Percentiles rank a stretch among this genome's conserved stretches.
Evolutionary conservation across 768 basidiomycete species (phyloP).

Genomic region (Lactifluus piperatus): DNA sequence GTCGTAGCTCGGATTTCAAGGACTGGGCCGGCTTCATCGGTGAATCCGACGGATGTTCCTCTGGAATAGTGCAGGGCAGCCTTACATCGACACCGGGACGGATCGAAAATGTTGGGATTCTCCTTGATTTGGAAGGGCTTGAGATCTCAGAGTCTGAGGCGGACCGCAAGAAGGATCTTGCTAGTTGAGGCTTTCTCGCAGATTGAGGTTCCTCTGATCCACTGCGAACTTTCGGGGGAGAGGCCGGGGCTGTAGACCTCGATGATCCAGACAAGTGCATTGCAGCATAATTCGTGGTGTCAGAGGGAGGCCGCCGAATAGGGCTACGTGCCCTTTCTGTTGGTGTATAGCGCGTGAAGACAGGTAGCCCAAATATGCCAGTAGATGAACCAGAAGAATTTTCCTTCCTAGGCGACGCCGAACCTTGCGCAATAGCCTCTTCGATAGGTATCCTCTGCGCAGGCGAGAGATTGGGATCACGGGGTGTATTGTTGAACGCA

Average conservation of each 20-base stretch:
- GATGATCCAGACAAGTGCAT: neutral
- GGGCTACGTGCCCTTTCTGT: slow-evolving; percentile 10
- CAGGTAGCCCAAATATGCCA: slow-evolving; percentile 15
- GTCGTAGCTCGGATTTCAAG: slow-evolving; percentile 21
- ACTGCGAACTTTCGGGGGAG: slow-evolving; percentile 7
- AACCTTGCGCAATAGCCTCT: slow-evolving; percentile 11
- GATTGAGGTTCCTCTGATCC: slow-evolving; percentile 18
- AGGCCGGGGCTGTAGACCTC: neutral
- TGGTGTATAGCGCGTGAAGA: slow-evolving; percentile 13
- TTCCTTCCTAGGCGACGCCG: slow-evolving; percentile 7
- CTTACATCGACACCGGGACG: neutral
- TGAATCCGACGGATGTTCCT: slow-evolving; percentile 2
- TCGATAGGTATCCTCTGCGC: slow-evolving; percentile 18
- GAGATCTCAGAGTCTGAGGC: slow-evolving; percentile 18
- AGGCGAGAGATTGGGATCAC: slow-evolving; percentile 16
- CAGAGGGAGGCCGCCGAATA: slow-evolving; percentile 1
- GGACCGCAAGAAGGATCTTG: slow-evolving; percentile 9
- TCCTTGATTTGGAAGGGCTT: slow-evolving; percentile 6
- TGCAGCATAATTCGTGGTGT: neutral
- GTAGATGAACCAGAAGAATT: neutral
- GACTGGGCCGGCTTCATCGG: slow-evolving; percentile 3
- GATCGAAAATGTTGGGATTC: slow-evolving; percentile 8
- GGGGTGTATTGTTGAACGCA: neutral
- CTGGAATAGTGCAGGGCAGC: slow-evolving; percentile 14
- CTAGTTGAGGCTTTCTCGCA: neutral